A percentile compares a stretch with the other conserved stretches of the same genome.
phyloP scores from a whole-genome alignment of 495 filamentous ascomycete genomes.

The Jackrogersella multiformis region DNA sequence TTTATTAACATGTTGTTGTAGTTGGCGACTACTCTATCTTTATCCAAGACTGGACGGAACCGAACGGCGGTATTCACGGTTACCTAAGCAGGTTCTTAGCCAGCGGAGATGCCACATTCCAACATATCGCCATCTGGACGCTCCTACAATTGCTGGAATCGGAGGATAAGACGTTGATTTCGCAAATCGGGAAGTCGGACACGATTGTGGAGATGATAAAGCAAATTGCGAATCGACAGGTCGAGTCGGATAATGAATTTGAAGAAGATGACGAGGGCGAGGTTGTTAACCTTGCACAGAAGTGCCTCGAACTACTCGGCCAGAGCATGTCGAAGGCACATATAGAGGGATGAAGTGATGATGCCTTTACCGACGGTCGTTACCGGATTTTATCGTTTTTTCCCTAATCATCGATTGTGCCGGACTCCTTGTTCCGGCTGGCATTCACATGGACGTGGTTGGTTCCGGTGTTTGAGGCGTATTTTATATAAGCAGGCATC shows the following conservation, averaged over 20 bases:
- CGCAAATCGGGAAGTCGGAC: slow-evolving; percentile 84
- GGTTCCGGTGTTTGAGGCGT: slow-evolving; percentile 49
- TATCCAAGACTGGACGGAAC: slow-evolving; percentile 90
- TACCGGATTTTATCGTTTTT: slow-evolving; percentile 26
- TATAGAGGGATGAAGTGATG: slow-evolving; percentile 60
- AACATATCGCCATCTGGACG: slow-evolving; percentile 99
- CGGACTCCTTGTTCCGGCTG: slow-evolving; percentile 24
- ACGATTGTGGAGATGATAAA: slow-evolving; percentile 91
- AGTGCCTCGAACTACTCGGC: slow-evolving; percentile 87
- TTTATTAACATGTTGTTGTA: slow-evolving; percentile 51
- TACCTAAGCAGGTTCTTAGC: slow-evolving; percentile 92
- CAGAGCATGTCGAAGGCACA: slow-evolving; percentile 63
- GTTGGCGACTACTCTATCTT: slow-evolving; percentile 98
- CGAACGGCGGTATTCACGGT: slow-evolving; percentile 92
- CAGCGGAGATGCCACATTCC: slow-evolving; percentile 95
- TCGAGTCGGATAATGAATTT: slow-evolving; percentile 90
- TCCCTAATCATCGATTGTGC: slow-evolving; percentile 21
- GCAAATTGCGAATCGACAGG: slow-evolving; percentile 84
- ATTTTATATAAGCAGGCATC: slow-evolving; percentile 46
- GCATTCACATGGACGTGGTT: slow-evolving; percentile 51
- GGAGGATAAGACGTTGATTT: slow-evolving; percentile 84
- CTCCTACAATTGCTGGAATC: slow-evolving; percentile 94
- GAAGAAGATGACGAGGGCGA: slow-evolving; percentile 89
- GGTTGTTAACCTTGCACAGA: slow-evolving; percentile 88
- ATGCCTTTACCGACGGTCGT: slow-evolving; percentile 2